Base-by-base conservation (phyloP, 169 alveolate species). In the Plasmodium relictum region DNA sequence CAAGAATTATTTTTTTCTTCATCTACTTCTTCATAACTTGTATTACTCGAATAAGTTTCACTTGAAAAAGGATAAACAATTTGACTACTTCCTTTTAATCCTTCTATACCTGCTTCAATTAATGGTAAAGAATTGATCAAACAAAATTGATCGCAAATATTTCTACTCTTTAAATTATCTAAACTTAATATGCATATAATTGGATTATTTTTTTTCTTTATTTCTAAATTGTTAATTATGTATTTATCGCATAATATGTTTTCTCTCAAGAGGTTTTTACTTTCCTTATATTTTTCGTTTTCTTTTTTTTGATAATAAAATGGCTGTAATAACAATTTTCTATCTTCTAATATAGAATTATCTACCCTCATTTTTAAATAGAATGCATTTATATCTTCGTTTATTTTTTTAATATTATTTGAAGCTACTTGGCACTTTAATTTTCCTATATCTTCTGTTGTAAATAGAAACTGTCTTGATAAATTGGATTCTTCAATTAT, bases 391-490 rank as follows among this genome's bases (percentile, higher is more conserved):
- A 80, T 42, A 66, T 66, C 61, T 22, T 61, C 83, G 31, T 66
- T 80, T 31, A 80, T 66, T 62, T 52, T 80, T 70, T 66, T 66
- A n/a, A 80, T 58, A 80, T 80, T 80, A 39, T 80, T 45, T 52
- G 83, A 63, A 80, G 90, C 90, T 61, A 66, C 50, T 66, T 80
- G 39, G n/a, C 90, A 80, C 37, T 80, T 80, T 58, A 56, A 65
- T 59, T 80, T 80, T 14, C 80, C 80, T 16, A 80, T 71, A 31
- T 80, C 90, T 37, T 66, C 68, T 3, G 73, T 10, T 39, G 65
- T 66, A 59, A 99, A 98, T 65, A 98, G 95, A 95, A 98, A 98
- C 94, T 98, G 99, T 73, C 99, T 96, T 92, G 98, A 98, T 70
- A 98, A 94, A 92, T 98, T 98, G 0, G 99, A 98, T 24, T 97